Percentiles rank a stretch among this genome's conserved stretches.
Evolutionary conservation across 306 rosid genomes (phyloP).

Genomic region (Vigna mungo): DNA sequence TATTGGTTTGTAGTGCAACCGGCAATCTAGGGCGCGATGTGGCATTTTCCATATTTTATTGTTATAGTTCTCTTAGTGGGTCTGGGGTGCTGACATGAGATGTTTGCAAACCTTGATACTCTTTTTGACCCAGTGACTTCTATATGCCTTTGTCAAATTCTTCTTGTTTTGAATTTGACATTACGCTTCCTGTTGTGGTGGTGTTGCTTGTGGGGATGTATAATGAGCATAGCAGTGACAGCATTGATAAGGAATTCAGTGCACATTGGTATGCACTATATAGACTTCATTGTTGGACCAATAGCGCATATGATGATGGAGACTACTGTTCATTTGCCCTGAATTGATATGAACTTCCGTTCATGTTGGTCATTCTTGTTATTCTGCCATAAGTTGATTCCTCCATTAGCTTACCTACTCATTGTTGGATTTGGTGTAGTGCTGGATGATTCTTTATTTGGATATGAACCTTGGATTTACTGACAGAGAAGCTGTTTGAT

Average conservation of each 20-base stretch:
- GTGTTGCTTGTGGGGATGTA: conserved; percentile 31
- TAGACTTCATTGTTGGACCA: conserved; percentile 43
- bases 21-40: conserved; percentile 46
- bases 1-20: conserved; percentile 31
- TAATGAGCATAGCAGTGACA: conserved; percentile 32
- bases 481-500: conserved; percentile 37
- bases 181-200: conserved; percentile 14
- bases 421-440: conserved; percentile 22
- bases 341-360: conserved; percentile 16
- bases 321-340: conserved; percentile 30
- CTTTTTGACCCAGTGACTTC: conserved; percentile 9
- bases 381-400: conserved; percentile 33
- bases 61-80: conserved; percentile 37
- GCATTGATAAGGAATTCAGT: conserved; percentile 17
- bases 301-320: conserved; percentile 40
- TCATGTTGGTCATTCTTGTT: conserved; percentile 38
- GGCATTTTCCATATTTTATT: conserved; percentile 13
- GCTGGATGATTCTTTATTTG: conserved; percentile 28
- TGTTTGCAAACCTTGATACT: conserved; percentile 38
- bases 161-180: conserved; percentile 19
- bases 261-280: conserved; percentile 37
- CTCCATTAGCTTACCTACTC: conserved; percentile 23
- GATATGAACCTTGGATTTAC: conserved; percentile 26
- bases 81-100: conserved; percentile 38
- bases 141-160: conserved; percentile 22